Base-by-base conservation (phyloP, 768 basidiomycete species). In the Mycena floridula region DNA sequence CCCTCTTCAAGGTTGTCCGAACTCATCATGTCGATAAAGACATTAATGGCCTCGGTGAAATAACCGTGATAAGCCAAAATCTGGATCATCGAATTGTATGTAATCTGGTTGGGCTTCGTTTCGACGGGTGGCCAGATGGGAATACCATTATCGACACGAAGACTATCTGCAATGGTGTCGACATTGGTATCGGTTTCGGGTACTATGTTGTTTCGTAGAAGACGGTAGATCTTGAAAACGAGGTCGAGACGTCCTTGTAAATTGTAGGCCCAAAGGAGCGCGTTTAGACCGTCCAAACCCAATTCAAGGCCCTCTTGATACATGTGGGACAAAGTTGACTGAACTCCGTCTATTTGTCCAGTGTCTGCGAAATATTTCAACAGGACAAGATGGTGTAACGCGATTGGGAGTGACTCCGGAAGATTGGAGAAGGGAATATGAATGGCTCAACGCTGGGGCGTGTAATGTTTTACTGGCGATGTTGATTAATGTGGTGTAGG, bases 81-180 rank as follows among this genome's bases (percentile, higher is more conserved):
- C 56, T 92, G 89, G 42, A 91, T 72, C 59, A 89, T 65, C 22
- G 66, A 61, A 13, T 77, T 79, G 59, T 82, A 93, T 12, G 85
- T 90, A 45, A 80, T 62, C 16, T 68, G 63, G 58, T 89, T 75
- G 7, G 89, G 86, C 35, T 64, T 59, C 27, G 83, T 50, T 9
- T 64, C 54, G 13, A 51, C 48, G 3, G 63, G 54, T 0, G 39
- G 45, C 1, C 61, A 61, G 5, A 82, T 59, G 38, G 61, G 54
- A 47, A 89, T 68, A 37, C 63, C 64, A 46, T 82, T 65, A 26
- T 74, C 56, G 11, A 86, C 68, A 46, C 65, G 59, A 16, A 56
- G 54, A 13, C 56, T 54, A 7, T 70, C 62, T 25, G 55, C 47
- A 7, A 72, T 49, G 43, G 69, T 62, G n/a, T 66, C 55, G n/a